These are phyloP conservation scores for Pythium myriotylum DNA, from an alignment of 352 stramenopile genomes.

Conservation along the genomic window DNA sequence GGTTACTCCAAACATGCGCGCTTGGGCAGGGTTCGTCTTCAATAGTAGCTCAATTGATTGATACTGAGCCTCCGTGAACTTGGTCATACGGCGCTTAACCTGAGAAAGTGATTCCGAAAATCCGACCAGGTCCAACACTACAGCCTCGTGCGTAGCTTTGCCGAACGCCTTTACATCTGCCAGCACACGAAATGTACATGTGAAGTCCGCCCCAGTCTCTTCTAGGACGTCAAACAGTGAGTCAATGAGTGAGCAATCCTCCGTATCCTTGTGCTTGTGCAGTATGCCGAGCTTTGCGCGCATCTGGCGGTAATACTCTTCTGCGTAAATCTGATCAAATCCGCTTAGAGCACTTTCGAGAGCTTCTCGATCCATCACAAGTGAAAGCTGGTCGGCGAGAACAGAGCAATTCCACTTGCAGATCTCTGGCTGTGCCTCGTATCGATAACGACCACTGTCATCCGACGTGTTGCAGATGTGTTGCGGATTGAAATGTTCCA, in stretches of 20 bases:
- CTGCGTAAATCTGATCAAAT: conserved; percentile 54
- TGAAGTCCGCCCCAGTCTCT: conserved; percentile 78
- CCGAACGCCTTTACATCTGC: conserved; percentile 47
- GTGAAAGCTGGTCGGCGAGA: conserved; percentile 63
- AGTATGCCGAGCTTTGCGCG: conserved; percentile 68
- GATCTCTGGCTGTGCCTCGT: conserved; percentile 80
- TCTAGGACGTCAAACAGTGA: conserved; percentile 59
- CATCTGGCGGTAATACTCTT: conserved; percentile 66
- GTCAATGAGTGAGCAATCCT: conserved; percentile 55
- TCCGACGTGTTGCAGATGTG: conserved; percentile 87
- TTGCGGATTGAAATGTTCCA: conserved; percentile 89
- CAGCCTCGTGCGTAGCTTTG: conserved; percentile 25
- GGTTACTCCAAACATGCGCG: conserved; percentile 78
- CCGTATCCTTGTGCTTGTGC: conserved; percentile 26
- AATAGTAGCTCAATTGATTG: conserved; percentile 69
- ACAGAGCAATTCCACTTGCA: conserved; percentile 87
- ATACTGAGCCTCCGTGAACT: conserved; percentile 77
- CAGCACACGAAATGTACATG: conserved; percentile 69
- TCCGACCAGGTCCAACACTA: conserved; percentile 51
- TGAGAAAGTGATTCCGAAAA: conserved; percentile 77
- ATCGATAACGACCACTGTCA: conserved; percentile 77
- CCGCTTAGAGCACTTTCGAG: conserved; percentile 33
- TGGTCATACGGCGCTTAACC: conserved; percentile 47
- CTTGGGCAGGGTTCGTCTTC: conserved; percentile 57
- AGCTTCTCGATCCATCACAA: conserved; percentile 42